Conservation (phyloP, 2,329 filamentous ascomycete species). For the Colletotrichum cuscutae region DNA sequence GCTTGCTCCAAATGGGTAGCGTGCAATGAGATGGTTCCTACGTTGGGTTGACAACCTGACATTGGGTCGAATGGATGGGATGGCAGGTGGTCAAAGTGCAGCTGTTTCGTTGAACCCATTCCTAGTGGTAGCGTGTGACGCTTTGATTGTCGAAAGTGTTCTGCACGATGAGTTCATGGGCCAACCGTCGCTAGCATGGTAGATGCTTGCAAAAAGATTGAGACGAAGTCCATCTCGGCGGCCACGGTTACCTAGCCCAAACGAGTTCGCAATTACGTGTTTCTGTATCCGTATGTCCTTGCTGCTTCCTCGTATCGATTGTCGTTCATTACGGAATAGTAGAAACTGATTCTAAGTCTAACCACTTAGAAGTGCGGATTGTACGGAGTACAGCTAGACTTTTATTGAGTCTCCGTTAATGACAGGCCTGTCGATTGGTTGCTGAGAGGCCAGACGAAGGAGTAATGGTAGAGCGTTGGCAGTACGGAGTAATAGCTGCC, state of each 20-base stretch:
- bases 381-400: neutral
- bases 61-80: constrained; percentile 4
- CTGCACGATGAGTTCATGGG: neutral
- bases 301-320: neutral
- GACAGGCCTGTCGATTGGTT: neutral
- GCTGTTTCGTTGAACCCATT: constrained; percentile 5
- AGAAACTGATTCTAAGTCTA: neutral
- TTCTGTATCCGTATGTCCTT: neutral
- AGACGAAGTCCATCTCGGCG: neutral
- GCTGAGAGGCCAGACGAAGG: neutral
- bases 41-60: neutral
- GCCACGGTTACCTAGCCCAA: neutral
- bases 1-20: neutral
- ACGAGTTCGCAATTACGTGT: neutral
- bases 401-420: neutral
- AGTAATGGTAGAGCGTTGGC: neutral
- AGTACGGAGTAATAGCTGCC: constrained; percentile 8
- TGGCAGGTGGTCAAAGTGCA: constrained; percentile 16
- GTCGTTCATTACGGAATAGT: neutral
- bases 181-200: neutral
- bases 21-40: neutral
- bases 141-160: neutral
- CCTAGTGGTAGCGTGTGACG: neutral
- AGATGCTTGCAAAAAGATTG: neutral
- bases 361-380: neutral